phyloP scores from a whole-genome alignment of 495 filamentous ascomycete genomes.

The Glutinoglossum americanum region DNA sequence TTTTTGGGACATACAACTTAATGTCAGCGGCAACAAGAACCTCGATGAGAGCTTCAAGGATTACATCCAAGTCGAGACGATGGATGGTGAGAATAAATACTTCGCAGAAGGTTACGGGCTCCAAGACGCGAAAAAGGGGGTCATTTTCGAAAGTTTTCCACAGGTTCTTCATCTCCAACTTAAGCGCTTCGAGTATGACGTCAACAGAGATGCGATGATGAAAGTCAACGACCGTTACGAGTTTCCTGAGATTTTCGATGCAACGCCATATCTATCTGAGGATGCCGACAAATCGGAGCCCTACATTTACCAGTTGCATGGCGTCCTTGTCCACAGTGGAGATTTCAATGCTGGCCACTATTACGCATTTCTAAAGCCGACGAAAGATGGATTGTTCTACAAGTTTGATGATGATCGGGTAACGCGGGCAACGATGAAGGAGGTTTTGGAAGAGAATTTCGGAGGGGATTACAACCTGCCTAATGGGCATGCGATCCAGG shows the following conservation, averaged over 20 bases:
- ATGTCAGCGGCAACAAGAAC: constrained; percentile 81
- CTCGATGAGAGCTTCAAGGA: constrained; percentile 88
- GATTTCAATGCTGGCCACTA: constrained; percentile 98
- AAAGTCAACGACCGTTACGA: constrained; percentile 98
- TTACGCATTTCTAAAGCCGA: constrained; percentile 89
- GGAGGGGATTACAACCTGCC: constrained; percentile 60
- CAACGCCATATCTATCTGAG: constrained; percentile 65
- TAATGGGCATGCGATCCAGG: constrained; percentile 27
- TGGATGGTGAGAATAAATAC: constrained; percentile 98
- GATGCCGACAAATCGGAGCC: constrained; percentile 75
- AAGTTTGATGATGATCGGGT: constrained; percentile 96
- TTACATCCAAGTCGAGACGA: constrained; percentile 86
- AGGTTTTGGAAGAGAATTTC: constrained; percentile 91
- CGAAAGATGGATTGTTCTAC: constrained; percentile 83
- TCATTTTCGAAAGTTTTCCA: constrained; percentile 90
- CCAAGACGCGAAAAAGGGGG: constrained; percentile 92
- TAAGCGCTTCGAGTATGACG: constrained; percentile 95
- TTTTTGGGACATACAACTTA: constrained; percentile 97
- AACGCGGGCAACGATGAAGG: constrained; percentile 72
- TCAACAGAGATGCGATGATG: constrained; percentile 90
- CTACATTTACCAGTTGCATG: constrained; percentile 80
- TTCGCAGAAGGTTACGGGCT: constrained; percentile 76
- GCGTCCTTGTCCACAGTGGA: constrained; percentile 89
- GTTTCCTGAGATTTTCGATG: constrained; percentile 86
- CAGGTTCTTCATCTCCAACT: constrained; percentile 88